Evolutionary conservation across 768 basidiomycete genomes (phyloP), one percentile per base, ranked within the genome.

Genomic region (Boletus vinaceobasis): DNA sequence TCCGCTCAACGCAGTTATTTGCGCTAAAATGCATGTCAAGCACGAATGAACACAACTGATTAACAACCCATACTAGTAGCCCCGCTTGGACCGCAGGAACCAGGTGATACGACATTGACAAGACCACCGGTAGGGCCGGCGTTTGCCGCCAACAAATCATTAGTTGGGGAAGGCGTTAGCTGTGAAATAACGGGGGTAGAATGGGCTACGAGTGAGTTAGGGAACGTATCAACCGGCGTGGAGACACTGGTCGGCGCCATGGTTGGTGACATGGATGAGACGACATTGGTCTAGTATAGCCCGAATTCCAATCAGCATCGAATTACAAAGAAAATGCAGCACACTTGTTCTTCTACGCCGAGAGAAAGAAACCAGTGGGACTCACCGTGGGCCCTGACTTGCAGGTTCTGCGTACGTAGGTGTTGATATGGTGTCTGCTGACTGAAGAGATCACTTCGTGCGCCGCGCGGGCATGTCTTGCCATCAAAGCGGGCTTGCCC

Each of bases 1-100:
- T 17, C 88, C 88, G 38, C 73, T 71, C 26, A 74, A 70, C 7
- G 68, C 61, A 5, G 80, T 84, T 57, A 77, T 72, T 38, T 80
- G 54, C 61, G 62, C 86, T 88, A 63, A 48, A 21, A 36, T 32
- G 29, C 33, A 35, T 14, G 36, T 65, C 42, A 50, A 50, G 49
- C 32, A 51, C 31, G 47, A 19, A 46, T 15, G 38, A 42, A 33
- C 35, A 17, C 26, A 23, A 13, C 19, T 7, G 19, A 29, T 49
- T 13, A 21, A 70, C 74, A 37, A 55, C 80, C 17, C 84, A 60
- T 32, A 61, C 56, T 26, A 4, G 78, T 79, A 50, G 85, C 82
- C 60, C 82, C 76, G 60, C 65, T 76, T 53, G 65, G 53, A 39
- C 82, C 83, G 60, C 84, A 86, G 36, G 58, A 57, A 17, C 57